Conservation (phyloP, 768 basidiomycete genomes). For the Trichaptum fuscoviolaceum region DNA sequence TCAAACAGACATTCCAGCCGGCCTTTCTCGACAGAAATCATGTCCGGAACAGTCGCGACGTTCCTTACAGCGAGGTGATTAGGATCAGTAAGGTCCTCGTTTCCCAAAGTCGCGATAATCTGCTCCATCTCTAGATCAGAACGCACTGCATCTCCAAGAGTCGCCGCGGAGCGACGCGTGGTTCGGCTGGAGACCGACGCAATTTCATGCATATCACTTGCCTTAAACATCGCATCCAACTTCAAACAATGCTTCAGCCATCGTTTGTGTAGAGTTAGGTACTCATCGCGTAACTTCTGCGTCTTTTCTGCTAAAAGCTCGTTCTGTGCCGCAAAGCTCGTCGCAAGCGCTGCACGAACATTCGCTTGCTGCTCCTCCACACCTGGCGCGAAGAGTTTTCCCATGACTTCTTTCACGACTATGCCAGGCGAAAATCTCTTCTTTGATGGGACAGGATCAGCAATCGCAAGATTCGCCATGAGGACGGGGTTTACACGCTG, state of each 20-base stretch:
- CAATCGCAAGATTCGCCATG: conserved; percentile 48
- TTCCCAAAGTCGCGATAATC: conserved; percentile 90
- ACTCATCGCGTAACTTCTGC: conserved; percentile 55
- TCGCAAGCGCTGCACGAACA: conserved; percentile 44
- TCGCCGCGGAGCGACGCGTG: conserved; percentile 67
- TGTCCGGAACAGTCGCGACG: conserved; percentile 85
- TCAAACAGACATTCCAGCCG: conserved; percentile 63
- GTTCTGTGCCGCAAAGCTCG: conserved; percentile 51
- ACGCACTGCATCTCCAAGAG: conserved; percentile 81
- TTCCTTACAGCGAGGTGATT: conserved; percentile 82
- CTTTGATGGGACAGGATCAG: conserved; percentile 13
- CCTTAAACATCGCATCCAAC: conserved; percentile 57
- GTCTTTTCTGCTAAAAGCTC: conserved; percentile 48
- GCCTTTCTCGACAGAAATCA: conserved; percentile 67
- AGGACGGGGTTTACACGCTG: conserved; percentile 63
- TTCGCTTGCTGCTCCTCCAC: conserved; percentile 5
- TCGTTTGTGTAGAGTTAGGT: conserved; percentile 58
- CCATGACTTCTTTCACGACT: conserved; percentile 44
- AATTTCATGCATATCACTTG: conserved; percentile 38
- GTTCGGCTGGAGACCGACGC: conserved; percentile 46
- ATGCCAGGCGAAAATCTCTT: conserved; percentile 22
- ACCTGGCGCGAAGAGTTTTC: conserved; percentile 17
- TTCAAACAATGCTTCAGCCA: conserved; percentile 70
- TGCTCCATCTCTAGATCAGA: conserved; percentile 97
- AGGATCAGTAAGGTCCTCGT: conserved; percentile 91